Evolutionary conservation across 129 eudicot species (phyloP).

Genomic region (Calendula officinalis): DNA sequence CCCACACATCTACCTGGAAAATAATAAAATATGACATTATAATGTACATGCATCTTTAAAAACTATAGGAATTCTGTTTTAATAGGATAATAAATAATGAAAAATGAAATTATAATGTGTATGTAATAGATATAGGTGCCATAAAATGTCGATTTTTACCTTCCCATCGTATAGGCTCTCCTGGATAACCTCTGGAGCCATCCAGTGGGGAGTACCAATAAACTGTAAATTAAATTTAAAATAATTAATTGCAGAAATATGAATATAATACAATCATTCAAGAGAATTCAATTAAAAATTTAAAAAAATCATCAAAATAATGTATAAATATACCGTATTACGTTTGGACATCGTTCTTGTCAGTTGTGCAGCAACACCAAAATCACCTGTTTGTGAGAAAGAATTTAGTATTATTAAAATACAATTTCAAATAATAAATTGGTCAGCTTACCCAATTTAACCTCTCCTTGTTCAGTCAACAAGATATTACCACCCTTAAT

Average conservation of each 20-base stretch:
- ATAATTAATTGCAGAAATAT: conserved; percentile 13
- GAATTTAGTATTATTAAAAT: conserved; percentile 6
- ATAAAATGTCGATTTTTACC: conserved; percentile 42
- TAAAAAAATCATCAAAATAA: conserved; percentile 2
- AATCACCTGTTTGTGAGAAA: conserved; percentile 69
- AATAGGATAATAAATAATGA: neutral
- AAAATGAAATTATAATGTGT: conserved; percentile 1
- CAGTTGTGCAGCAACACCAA: conserved; percentile 99
- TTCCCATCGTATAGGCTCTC: conserved; percentile 97
- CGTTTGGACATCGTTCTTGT: conserved; percentile 99
- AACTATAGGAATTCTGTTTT: neutral
- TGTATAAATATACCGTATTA: conserved; percentile 62
- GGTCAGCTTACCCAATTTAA: conserved; percentile 77
- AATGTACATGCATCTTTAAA: conserved; percentile 10
- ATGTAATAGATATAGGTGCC: conserved; percentile 1
- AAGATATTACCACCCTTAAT: conserved; percentile 94
- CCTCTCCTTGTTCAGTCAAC: conserved; percentile 99
- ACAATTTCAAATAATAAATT: too few species aligned
- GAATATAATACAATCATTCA: conserved; percentile 7
- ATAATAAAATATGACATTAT: neutral
- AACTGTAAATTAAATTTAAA: conserved; percentile 49
- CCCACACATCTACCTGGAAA: conserved; percentile 96
- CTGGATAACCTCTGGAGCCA: conserved; percentile 99
- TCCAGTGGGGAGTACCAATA: conserved; percentile 99
- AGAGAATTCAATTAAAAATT: conserved; percentile 7